phyloP scores from a whole-genome alignment of 352 stramenopile species.

The Thalassiosira exigua region DNA sequence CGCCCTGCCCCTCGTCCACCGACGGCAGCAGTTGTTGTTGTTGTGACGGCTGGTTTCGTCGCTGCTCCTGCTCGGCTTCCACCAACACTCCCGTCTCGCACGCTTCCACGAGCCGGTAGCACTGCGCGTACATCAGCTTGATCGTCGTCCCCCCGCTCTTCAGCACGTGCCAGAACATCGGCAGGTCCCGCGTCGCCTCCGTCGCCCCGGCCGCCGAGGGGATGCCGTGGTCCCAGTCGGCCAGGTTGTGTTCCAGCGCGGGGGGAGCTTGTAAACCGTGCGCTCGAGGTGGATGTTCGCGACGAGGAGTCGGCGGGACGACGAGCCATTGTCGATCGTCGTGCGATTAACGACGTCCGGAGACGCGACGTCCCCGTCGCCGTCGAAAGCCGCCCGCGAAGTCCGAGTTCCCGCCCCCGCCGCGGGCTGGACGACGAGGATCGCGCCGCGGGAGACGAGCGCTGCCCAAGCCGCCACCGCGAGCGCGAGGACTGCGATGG shows the following conservation, averaged over 20 bases:
- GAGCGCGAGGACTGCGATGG: no score
- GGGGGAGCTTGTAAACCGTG: slow-evolving; percentile 43
- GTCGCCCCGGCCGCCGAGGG: background rate
- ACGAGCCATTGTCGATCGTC: no score
- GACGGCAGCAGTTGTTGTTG: slow-evolving; percentile 10
- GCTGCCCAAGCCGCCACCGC: no score
- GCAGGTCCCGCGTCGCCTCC: slow-evolving; percentile 8
- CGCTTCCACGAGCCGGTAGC: slow-evolving; percentile 49
- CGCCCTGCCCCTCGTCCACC: slow-evolving; percentile 1
- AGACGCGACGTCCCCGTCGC: no score
- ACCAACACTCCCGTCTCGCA: slow-evolving; percentile 43
- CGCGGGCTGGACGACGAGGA: no score
- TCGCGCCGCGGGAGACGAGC: no score
- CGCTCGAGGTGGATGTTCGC: slow-evolving; percentile 32
- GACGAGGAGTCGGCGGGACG: slow-evolving; percentile 3
- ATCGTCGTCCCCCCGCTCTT: slow-evolving; percentile 60
- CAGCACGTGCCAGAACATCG: slow-evolving; percentile 63
- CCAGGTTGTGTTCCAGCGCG: slow-evolving; percentile 33
- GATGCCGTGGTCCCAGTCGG: slow-evolving; percentile 30
- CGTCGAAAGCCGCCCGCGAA: no score
- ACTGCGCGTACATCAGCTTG: slow-evolving; percentile 56
- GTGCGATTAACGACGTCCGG: no score
- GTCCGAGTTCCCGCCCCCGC: no score
- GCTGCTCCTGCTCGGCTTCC: slow-evolving; percentile 6
- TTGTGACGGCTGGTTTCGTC: background rate